Evolutionary conservation across 2,329 filamentous ascomycete genomes (phyloP), one percentile per base, ranked within the genome.

Genomic region (Neonectria ditissima): DNA sequence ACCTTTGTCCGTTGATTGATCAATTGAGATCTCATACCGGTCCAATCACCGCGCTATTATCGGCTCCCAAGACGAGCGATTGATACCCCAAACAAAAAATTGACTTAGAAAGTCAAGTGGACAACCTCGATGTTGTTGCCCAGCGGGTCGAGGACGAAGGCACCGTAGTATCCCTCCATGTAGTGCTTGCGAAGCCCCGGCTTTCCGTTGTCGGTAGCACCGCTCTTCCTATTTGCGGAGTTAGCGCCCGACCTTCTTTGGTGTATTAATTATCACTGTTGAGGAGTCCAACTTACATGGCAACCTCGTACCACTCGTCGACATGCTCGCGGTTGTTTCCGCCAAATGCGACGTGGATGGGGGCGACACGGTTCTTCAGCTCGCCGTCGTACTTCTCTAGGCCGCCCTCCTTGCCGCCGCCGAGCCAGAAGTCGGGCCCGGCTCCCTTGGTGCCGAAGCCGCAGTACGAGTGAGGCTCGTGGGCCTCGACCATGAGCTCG

Each of bases 81-180:
- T n/a, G 16, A 48, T n/a, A 8, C 26, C 47, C 37, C 47, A 13
- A 54, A 54, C n/a, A 54, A 39, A 16, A 16, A 56, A 18, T 50
- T 7, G 26, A 41, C 28, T 43, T 39, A 47, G 20, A 41, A 62
- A 37, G 64, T 57, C 51, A 73, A 16, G 45, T 74, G 68, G 26
- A 84, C 77, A 55, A 79, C 79, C 74, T 87, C 85, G 47, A 86
- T 79, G 66, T 87, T 87, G 68, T 86, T 86, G 0, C 84, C 84
- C 4, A 78, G 73, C 1, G 83, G 82, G 68, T 86, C 84, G 43
- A 79, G 70, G 6, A 86, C 77, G 74, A 83, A 87, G 1, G 84
- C 82, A 1, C 72, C 84, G 55, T 86, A 87, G 70, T 86, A 87
- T 6, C 76, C 76, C 14, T 78, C 69, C 47, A 78, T 77, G 68